phyloP scores from a whole-genome alignment of 78 protist species.

The Guillardia theta region DNA sequence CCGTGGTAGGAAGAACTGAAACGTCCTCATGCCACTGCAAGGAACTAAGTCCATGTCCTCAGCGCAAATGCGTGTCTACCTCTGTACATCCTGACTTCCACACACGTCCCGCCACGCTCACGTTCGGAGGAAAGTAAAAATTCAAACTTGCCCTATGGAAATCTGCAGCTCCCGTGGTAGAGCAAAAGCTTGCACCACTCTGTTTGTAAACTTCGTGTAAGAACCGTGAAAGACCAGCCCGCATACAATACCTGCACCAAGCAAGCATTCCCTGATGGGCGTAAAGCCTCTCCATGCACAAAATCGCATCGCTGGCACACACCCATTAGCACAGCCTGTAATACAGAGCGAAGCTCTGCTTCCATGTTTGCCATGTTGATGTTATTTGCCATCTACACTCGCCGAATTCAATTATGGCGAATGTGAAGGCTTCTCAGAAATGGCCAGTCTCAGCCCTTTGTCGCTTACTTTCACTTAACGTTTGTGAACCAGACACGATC shows the following conservation, averaged over 20 bases:
- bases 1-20: not conserved
- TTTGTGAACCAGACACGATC: too few species aligned
- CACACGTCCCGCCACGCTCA: slow-evolving; percentile 10
- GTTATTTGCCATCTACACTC: not conserved
- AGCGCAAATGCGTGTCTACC: not conserved
- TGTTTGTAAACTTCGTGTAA: not conserved
- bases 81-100: slow-evolving; percentile 1
- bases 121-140: not conserved
- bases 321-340: not conserved
- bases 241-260: not conserved
- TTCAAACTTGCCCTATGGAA: slow-evolving; percentile 16
- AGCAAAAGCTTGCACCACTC: not conserved
- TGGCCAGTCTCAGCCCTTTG: too few species aligned
- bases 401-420: too few species aligned
- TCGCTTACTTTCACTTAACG: too few species aligned
- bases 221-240: not conserved
- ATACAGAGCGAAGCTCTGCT: slow-evolving; percentile 4
- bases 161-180: not conserved
- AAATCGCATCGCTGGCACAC: slow-evolving; percentile 17
- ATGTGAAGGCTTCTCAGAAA: too few species aligned
- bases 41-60: too few species aligned
- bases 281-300: slow-evolving; percentile 8
- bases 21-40: slow-evolving; percentile 23
- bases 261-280: not conserved
- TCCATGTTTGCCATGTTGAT: not conserved